Conservation (phyloP, 176 grass and related monocot species). For the Tuctoria greenei region DNA sequence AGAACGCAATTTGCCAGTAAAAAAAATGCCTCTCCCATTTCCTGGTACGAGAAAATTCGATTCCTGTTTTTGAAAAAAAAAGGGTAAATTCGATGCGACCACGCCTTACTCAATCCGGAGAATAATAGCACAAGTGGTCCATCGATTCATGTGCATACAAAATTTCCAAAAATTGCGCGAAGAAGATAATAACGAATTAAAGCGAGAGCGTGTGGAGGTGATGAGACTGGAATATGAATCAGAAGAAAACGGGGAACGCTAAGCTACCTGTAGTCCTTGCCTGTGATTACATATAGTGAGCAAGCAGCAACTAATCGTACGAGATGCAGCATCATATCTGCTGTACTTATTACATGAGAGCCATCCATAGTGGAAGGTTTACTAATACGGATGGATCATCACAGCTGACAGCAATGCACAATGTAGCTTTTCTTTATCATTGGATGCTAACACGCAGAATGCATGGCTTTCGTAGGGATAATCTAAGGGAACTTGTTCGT, state of each 20-base stretch:
- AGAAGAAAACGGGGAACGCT: neutral
- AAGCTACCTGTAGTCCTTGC: neutral
- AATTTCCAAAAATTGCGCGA: neutral
- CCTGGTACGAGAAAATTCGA: slow-evolving; percentile 4
- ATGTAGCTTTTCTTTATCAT: neutral
- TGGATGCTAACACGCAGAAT: neutral
- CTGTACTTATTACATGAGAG: neutral
- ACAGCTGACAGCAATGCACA: neutral
- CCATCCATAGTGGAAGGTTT: slow-evolving; percentile 24
- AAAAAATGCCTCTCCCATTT: neutral
- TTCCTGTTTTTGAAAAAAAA: too few species aligned
- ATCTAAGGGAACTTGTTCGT: neutral
- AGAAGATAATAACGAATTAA: slow-evolving; percentile 4
- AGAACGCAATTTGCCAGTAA: neutral
- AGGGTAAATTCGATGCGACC: slow-evolving; percentile 36
- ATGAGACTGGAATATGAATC: slow-evolving; percentile 27
- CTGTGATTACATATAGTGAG: slow-evolving; percentile 7
- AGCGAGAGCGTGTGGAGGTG: slow-evolving; percentile 25
- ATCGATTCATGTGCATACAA: neutral
- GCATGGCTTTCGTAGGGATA: neutral
- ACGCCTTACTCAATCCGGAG: slow-evolving; percentile 1
- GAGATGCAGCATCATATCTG: neutral
- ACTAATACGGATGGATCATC: slow-evolving; percentile 15
- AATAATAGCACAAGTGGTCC: neutral
- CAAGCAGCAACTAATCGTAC: neutral